Conservation (phyloP, 164 flowering plant genomes). For the Macadamia integrifolia region DNA sequence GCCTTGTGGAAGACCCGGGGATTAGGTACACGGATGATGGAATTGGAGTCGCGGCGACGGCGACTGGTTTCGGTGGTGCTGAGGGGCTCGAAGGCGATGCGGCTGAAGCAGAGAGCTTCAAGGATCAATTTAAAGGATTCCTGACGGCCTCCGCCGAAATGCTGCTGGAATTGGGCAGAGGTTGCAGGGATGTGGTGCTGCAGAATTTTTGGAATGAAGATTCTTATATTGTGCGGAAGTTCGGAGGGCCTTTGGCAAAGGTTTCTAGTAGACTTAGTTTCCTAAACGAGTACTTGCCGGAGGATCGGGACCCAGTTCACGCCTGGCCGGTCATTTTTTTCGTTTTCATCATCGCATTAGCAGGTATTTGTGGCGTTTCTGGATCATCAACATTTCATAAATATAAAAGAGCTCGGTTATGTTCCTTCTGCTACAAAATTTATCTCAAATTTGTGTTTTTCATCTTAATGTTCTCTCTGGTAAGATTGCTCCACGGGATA, state of each 20-base stretch:
- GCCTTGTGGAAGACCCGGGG: constrained; percentile 51
- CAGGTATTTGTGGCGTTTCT: constrained; percentile 37
- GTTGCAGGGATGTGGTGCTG: constrained; percentile 60
- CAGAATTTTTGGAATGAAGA: constrained; percentile 69
- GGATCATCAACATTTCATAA: not conserved
- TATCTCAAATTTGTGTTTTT: no score
- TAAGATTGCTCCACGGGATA: no score
- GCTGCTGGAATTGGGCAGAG: constrained; percentile 65
- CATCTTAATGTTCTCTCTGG: no score
- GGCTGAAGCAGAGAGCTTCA: constrained; percentile 41
- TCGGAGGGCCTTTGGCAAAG: constrained; percentile 43
- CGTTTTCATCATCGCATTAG: constrained; percentile 48
- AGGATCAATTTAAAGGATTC: constrained; percentile 71
- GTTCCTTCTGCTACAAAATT: no score
- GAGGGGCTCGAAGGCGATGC: constrained; percentile 13
- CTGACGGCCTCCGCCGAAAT: constrained; percentile 69
- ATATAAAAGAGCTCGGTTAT: not conserved
- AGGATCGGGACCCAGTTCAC: constrained; percentile 81
- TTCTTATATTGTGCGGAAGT: constrained; percentile 49
- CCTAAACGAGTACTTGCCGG: constrained; percentile 81
- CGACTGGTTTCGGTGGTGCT: constrained; percentile 1
- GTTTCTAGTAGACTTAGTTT: constrained; percentile 48
- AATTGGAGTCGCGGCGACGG: constrained; percentile 15
- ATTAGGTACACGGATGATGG: constrained; percentile 30
- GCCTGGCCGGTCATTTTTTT: constrained; percentile 63